Percentiles rank a stretch among this genome's conserved stretches.
phyloP scores from a whole-genome alignment of 352 stramenopile species.

The Phytopythium mirpurense region DNA sequence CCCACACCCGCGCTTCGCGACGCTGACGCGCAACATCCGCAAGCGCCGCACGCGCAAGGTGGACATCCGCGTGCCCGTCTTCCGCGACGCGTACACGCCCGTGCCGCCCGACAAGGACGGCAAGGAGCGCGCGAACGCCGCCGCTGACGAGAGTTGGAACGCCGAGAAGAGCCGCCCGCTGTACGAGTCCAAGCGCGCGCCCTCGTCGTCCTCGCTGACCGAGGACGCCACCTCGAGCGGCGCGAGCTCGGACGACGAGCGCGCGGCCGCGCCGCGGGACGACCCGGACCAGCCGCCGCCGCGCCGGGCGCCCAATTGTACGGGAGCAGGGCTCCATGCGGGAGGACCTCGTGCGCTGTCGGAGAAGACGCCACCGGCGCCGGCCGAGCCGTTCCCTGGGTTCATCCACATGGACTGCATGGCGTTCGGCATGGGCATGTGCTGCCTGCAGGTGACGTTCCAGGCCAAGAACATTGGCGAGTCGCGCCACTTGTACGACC shows the following conservation, averaged over 20 bases:
- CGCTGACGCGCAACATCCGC: slow-evolving; percentile 98
- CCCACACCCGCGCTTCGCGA: slow-evolving; percentile 97
- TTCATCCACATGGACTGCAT: slow-evolving; percentile 99
- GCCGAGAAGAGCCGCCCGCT: slow-evolving; percentile 70
- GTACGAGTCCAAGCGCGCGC: slow-evolving; percentile 63
- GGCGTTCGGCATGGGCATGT: slow-evolving; percentile 99
- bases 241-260: slow-evolving; percentile 11
- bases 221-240: slow-evolving; percentile 15
- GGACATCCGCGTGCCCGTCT: slow-evolving; percentile 85
- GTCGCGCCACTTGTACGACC: slow-evolving; percentile 98
- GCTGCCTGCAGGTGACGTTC: slow-evolving; percentile 99
- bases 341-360: slow-evolving; percentile 61
- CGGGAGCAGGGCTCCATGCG: too few species aligned
- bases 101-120: slow-evolving; percentile 64
- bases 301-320: too few species aligned
- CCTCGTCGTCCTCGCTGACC: slow-evolving; percentile 12
- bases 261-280: background rate
- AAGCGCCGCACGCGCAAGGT: slow-evolving; percentile 86
- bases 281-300: slow-evolving; percentile 3
- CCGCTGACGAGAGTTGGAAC: slow-evolving; percentile 35
- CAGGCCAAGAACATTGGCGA: slow-evolving; percentile 97
- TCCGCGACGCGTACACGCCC: slow-evolving; percentile 79
- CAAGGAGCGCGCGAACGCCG: slow-evolving; percentile 26
- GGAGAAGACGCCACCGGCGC: slow-evolving; percentile 21
- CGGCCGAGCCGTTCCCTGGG: slow-evolving; percentile 75